These are phyloP conservation scores for Bipolaris oryzae DNA, from an alignment of 2,329 filamentous ascomycete species.

Conservation along the genomic window DNA sequence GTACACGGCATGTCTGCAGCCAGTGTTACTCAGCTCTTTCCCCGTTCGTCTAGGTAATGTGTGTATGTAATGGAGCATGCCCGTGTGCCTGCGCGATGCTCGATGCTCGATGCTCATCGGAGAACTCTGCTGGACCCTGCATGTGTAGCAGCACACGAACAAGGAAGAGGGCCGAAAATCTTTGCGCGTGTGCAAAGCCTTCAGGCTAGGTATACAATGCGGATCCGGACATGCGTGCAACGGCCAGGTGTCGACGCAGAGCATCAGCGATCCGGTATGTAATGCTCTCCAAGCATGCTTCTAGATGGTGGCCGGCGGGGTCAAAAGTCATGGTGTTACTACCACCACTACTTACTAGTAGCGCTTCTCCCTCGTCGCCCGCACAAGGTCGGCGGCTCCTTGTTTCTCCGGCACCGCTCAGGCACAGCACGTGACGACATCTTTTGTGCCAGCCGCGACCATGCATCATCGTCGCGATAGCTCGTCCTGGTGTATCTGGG, in stretches of 20 bases:
- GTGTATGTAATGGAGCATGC: background rate
- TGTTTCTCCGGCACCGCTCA: slow-evolving; percentile 17
- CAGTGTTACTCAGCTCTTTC: slow-evolving; percentile 25
- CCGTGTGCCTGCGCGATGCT: background rate
- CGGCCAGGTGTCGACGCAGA: background rate
- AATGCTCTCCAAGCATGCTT: slow-evolving; percentile 3
- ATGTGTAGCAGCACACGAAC: slow-evolving; percentile 10
- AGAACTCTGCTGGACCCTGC: slow-evolving; percentile 15
- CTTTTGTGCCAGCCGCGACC: slow-evolving; percentile 3
- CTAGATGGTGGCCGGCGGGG: background rate
- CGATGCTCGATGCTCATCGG: slow-evolving; percentile 2
- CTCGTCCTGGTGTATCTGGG: slow-evolving; percentile 3
- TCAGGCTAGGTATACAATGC: background rate
- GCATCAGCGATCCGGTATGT: background rate
- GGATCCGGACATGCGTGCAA: slow-evolving; percentile 2
- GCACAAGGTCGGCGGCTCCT: slow-evolving; percentile 5
- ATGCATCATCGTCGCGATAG: slow-evolving; percentile 10
- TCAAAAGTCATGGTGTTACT: background rate
- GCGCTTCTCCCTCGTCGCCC: slow-evolving; percentile 3
- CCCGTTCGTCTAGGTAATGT: background rate
- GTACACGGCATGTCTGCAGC: background rate
- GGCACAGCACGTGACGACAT: slow-evolving; percentile 25
- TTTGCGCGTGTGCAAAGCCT: slow-evolving; percentile 11
- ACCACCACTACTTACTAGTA: background rate
- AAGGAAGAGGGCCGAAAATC: slow-evolving; percentile 20